Conservation (phyloP, 2,329 filamentous ascomycete species). For the Fonsecaea multimorphosa region DNA sequence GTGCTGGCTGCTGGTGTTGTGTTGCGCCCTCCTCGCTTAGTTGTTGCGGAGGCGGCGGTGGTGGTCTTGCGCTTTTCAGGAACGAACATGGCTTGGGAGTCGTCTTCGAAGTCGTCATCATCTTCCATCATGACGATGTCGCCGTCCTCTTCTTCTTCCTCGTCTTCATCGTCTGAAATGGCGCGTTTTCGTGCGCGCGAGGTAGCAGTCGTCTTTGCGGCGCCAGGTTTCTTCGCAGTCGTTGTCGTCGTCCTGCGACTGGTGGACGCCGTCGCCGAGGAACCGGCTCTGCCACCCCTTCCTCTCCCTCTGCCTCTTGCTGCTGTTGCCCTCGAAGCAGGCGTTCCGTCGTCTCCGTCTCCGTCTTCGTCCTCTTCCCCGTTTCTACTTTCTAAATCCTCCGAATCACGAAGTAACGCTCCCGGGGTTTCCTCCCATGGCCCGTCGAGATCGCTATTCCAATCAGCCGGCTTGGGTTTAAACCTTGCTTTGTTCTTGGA, state of each 20-base stretch:
- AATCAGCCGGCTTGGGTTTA: slow-evolving; percentile 77
- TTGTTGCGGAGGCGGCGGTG: slow-evolving; percentile 17
- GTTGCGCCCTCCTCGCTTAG: slow-evolving; percentile 18
- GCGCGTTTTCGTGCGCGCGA: slow-evolving; percentile 42
- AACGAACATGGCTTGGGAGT: slow-evolving; percentile 41
- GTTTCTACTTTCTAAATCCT: slow-evolving; percentile 42
- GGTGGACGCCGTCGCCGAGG: slow-evolving; percentile 46
- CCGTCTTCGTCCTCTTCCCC: slow-evolving; percentile 53
- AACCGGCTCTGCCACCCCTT: slow-evolving; percentile 50
- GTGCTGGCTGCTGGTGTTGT: slow-evolving; percentile 10
- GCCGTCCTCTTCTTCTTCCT: slow-evolving; percentile 42
- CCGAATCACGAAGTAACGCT: slow-evolving; percentile 62
- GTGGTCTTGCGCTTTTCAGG: slow-evolving; percentile 31
- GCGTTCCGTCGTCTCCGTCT: slow-evolving; percentile 56
- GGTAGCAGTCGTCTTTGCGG: slow-evolving; percentile 38
- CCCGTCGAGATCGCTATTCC: slow-evolving; percentile 90
- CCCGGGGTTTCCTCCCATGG: slow-evolving; percentile 81
- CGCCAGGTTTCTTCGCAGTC: slow-evolving; percentile 42
- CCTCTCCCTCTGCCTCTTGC: slow-evolving; percentile 57
- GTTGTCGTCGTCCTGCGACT: slow-evolving; percentile 47
- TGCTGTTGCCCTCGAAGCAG: slow-evolving; percentile 48
- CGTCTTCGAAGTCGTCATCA: slow-evolving; percentile 46
- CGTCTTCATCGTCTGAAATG: slow-evolving; percentile 45
- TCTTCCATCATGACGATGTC: slow-evolving; percentile 51
- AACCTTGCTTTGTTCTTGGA: slow-evolving; percentile 61